phyloP scores from a whole-genome alignment of 2,329 filamentous ascomycete genomes.

The Dryadomyces quercivorus region DNA sequence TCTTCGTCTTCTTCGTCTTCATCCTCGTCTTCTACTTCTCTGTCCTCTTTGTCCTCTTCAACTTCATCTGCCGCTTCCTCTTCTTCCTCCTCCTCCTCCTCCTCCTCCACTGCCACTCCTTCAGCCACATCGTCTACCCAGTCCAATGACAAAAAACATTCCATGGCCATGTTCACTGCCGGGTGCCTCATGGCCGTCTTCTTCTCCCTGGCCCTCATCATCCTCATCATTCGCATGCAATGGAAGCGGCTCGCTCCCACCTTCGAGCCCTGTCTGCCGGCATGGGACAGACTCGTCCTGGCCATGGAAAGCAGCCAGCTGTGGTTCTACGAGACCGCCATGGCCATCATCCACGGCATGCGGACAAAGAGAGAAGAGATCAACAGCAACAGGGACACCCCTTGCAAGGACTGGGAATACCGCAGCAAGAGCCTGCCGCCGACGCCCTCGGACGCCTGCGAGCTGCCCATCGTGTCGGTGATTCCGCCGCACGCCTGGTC shows the following conservation, averaged over 20 bases:
- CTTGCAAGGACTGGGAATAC: background rate
- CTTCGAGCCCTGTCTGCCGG: background rate
- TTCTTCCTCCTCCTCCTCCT: background rate
- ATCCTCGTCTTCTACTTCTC: background rate
- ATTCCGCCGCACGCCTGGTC: background rate
- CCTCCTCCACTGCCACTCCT: background rate
- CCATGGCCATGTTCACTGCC: background rate
- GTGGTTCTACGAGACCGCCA: background rate
- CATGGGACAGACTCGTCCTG: background rate
- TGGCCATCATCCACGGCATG: background rate
- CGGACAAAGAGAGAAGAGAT: no score
- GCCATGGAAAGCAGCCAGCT: background rate
- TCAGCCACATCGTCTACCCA: background rate
- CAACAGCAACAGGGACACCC: background rate
- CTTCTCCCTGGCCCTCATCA: background rate
- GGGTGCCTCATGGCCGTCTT: constrained; percentile 1
- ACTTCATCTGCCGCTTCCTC: background rate
- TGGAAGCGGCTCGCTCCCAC: background rate
- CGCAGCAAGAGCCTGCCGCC: constrained; percentile 2
- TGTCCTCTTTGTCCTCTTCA: background rate
- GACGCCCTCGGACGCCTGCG: background rate
- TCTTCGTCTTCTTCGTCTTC: no score
- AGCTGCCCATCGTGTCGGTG: background rate
- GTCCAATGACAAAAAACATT: background rate
- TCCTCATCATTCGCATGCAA: background rate